Evolutionary conservation across 1,284 basidiomycete genomes (phyloP).

Genomic region (Rhodotorula sp.): DNA sequence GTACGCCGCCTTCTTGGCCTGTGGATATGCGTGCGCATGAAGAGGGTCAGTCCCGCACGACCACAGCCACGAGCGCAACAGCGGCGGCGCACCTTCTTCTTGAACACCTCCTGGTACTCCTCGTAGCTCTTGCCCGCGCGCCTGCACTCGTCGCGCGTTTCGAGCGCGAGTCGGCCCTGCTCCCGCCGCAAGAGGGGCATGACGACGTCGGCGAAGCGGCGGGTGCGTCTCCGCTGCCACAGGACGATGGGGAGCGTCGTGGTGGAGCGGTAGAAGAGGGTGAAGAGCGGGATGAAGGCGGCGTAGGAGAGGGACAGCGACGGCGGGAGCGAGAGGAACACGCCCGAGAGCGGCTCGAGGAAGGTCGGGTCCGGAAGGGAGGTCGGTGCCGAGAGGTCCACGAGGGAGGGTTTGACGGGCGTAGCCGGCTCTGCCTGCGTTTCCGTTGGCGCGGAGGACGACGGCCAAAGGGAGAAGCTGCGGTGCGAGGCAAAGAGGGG

Average conservation of each 20-base stretch:
- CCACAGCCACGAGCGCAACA: neutral
- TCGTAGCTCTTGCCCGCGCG: constrained; percentile 61
- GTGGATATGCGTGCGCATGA: neutral
- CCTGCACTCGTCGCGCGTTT: constrained; percentile 59
- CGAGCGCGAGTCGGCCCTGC: constrained; percentile 53
- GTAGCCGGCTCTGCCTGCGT: neutral
- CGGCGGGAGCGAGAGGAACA: constrained; percentile 42
- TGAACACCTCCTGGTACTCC: constrained; percentile 52
- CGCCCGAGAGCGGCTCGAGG: constrained; percentile 36
- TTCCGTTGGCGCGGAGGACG: neutral
- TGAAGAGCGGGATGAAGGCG: constrained; percentile 72
- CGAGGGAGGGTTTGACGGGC: constrained; percentile 17
- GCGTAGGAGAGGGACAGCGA: constrained; percentile 59
- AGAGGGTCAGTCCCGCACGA: neutral
- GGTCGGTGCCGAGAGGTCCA: constrained; percentile 23
- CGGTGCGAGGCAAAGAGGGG: neutral
- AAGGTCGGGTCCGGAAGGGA: constrained; percentile 29
- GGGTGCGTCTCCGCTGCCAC: constrained; percentile 72
- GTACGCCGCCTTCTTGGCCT: constrained; percentile 63
- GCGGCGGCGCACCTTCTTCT: constrained; percentile 49
- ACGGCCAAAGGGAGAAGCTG: constrained; percentile 9
- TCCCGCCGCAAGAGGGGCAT: constrained; percentile 65
- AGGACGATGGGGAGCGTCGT: constrained; percentile 73
- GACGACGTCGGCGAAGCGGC: constrained; percentile 67
- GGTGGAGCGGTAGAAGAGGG: constrained; percentile 65